phyloP scores from a whole-genome alignment of 495 filamentous ascomycete genomes.

The Xylaria venustula region DNA sequence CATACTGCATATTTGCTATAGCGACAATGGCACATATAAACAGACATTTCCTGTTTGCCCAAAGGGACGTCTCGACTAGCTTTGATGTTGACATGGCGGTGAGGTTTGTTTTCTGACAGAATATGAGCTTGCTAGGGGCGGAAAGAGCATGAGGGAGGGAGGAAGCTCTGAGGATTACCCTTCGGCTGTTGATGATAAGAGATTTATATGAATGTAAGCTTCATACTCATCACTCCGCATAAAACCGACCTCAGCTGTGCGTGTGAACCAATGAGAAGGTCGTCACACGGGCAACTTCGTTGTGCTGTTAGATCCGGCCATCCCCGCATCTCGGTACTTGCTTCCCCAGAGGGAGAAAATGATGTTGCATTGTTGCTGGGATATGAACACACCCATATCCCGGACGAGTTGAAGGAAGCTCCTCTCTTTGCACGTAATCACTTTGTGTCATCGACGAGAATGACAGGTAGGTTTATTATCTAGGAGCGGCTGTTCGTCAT shows the following conservation, averaged over 20 bases:
- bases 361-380: neutral
- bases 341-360: neutral
- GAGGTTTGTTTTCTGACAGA: neutral
- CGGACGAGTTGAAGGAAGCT: too few relatives aligned
- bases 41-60: conserved; percentile 40
- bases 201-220: too few relatives aligned
- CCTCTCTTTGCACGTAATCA: too few relatives aligned
- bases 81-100: conserved; percentile 15
- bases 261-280: neutral
- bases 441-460: too few relatives aligned
- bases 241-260: neutral
- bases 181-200: neutral
- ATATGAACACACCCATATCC: too few relatives aligned
- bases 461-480: too few relatives aligned
- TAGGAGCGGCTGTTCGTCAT: too few relatives aligned
- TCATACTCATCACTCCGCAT: conserved; percentile 1
- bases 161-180: neutral
- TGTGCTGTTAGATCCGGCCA: neutral
- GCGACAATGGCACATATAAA: conserved; percentile 38
- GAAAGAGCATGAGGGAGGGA: too few relatives aligned
- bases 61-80: conserved; percentile 38
- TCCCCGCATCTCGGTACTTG: conserved; percentile 33
- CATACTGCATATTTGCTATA: conserved; percentile 45
- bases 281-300: neutral
- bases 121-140: too few relatives aligned